Evolutionary conservation across 352 stramenopile species (phyloP).

Genomic region (Phytophthora litchii): DNA sequence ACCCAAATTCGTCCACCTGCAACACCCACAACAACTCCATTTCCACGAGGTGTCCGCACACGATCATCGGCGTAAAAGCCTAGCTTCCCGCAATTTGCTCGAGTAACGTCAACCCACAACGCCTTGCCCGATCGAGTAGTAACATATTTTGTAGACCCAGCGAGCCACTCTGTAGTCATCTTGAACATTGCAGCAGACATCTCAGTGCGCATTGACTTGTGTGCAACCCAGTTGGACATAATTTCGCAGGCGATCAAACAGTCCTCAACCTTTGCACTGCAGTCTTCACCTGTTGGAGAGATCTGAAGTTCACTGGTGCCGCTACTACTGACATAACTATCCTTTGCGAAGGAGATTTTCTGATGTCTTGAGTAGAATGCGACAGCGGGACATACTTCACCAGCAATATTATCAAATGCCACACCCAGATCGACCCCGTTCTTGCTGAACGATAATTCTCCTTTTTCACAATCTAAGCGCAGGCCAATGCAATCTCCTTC

Average conservation of each 20-base stretch:
- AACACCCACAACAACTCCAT: slow-evolving; percentile 70
- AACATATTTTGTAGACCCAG: slow-evolving; percentile 51
- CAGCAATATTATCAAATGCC: slow-evolving; percentile 92
- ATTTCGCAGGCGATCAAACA: slow-evolving; percentile 67
- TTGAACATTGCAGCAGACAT: slow-evolving; percentile 49
- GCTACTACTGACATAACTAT: slow-evolving; percentile 25
- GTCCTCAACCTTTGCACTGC: slow-evolving; percentile 50
- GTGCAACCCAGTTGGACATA: slow-evolving; percentile 50
- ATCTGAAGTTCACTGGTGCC: slow-evolving; percentile 3
- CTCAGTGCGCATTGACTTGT: slow-evolving; percentile 23
- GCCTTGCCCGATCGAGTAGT: slow-evolving; percentile 64
- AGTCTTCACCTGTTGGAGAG: slow-evolving; percentile 25
- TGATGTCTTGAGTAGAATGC: slow-evolving; percentile 93
- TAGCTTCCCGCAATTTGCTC: slow-evolving; percentile 34
- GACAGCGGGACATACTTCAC: slow-evolving; percentile 90
- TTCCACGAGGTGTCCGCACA: slow-evolving; percentile 78
- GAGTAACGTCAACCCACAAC: slow-evolving; percentile 74
- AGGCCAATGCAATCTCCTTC: slow-evolving; percentile 90
- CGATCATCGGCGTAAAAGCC: slow-evolving; percentile 64
- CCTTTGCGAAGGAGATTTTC: slow-evolving; percentile 64
- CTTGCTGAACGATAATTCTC: slow-evolving; percentile 88
- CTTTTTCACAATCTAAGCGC: slow-evolving; percentile 82
- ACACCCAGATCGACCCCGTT: slow-evolving; percentile 88
- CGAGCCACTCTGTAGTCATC: slow-evolving; percentile 65
- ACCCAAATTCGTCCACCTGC: slow-evolving; percentile 74